A percentile compares a stretch with the other conserved stretches of the same genome.
Evolutionary conservation across 805 yeast species (phyloP).

Genomic region (Candida suzukii): DNA sequence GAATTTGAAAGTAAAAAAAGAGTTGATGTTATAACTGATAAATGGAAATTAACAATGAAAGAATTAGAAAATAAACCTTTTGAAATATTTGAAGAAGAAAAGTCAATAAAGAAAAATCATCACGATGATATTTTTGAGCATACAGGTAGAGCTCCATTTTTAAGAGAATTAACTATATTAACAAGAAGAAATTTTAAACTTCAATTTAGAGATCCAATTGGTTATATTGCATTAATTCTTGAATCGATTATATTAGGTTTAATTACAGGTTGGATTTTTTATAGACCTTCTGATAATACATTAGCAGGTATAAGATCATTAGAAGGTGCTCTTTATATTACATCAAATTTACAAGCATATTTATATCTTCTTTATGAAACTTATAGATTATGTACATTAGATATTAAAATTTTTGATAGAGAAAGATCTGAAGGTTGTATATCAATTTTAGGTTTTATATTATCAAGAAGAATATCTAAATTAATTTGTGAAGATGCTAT

Average conservation of each 20-base stretch:
- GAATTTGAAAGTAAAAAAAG: conserved; percentile 28
- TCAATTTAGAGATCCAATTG: conserved; percentile 45
- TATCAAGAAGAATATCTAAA: conserved; percentile 61
- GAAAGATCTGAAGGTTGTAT: conserved; percentile 69
- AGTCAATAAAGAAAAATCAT: not conserved
- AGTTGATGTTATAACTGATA: conserved; percentile 25
- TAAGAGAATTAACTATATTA: conserved; percentile 36
- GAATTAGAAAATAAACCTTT: conserved; percentile 1
- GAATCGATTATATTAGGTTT: conserved; percentile 46
- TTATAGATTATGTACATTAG: conserved; percentile 47
- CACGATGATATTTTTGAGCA: conserved; percentile 11
- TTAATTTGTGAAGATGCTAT: conserved; percentile 63
- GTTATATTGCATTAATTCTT: conserved; percentile 33
- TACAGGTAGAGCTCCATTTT: conserved; percentile 30
- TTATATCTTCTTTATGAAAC: conserved; percentile 50
- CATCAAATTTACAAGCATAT: conserved; percentile 49
- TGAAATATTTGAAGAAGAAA: not conserved
- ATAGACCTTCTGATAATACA: conserved; percentile 49
- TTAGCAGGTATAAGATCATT: conserved; percentile 60
- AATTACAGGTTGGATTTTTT: conserved; percentile 73
- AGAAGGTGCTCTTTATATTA: conserved; percentile 44
- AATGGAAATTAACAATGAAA: conserved; percentile 30
- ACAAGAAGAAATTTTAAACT: conserved; percentile 38
- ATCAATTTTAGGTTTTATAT: conserved; percentile 56
- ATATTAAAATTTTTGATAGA: conserved; percentile 50